A percentile compares a stretch with the other conserved stretches of the same genome.
Conservation (phyloP, 1,139 yeast species). For the Lodderomyces pseudojiufengensis region DNA sequence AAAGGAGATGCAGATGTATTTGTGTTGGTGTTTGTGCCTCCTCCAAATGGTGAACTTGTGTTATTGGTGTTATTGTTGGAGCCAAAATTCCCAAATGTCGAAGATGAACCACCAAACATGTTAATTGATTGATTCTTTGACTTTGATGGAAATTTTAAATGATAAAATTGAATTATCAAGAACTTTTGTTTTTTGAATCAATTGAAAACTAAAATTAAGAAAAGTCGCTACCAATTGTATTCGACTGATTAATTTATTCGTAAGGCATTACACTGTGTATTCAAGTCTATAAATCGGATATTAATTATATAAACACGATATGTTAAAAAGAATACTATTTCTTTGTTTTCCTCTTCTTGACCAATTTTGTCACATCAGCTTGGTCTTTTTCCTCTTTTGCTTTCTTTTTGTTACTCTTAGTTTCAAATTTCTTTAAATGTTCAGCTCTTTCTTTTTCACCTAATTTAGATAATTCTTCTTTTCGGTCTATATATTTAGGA, state of each 20-base stretch:
- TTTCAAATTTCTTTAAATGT: constrained; percentile 41
- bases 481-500: constrained; percentile 48
- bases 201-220: too few relatives aligned
- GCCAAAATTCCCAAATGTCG: constrained; percentile 68
- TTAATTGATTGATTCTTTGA: constrained; percentile 5
- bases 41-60: constrained; percentile 30
- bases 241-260: too few relatives aligned
- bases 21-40: constrained; percentile 15
- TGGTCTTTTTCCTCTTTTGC: constrained; percentile 16
- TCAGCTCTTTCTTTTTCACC: constrained; percentile 61
- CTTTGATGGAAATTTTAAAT: too few relatives aligned
- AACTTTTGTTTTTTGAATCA: too few relatives aligned
- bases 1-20: constrained; percentile 11
- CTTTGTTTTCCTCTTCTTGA: constrained; percentile 14
- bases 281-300: too few relatives aligned
- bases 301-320: too few relatives aligned
- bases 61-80: constrained; percentile 25
- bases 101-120: constrained; percentile 47
- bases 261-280: too few relatives aligned
- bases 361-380: constrained; percentile 13
- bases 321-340: too few relatives aligned
- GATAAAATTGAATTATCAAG: too few relatives aligned
- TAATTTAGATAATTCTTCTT: constrained; percentile 44
- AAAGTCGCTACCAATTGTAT: neutral
- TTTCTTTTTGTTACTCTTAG: constrained; percentile 29